A percentile compares a stretch with the other conserved stretches of the same genome.
These are phyloP conservation scores for Eucalyptus erythrocorys DNA, from an alignment of 345 rosid genomes.

Conservation along the genomic window DNA sequence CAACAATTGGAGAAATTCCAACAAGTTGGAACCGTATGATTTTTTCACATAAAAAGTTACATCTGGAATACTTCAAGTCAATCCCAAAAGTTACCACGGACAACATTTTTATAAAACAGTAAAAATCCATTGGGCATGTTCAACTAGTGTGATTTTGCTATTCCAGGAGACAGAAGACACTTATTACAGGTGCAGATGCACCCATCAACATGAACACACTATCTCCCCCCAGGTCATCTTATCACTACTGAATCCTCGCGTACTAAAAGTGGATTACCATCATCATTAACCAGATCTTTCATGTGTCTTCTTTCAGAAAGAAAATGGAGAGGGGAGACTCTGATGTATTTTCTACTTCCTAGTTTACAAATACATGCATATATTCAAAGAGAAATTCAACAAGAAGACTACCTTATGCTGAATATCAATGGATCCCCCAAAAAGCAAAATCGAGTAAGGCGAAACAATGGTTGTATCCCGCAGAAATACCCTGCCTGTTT, in stretches of 20 bases:
- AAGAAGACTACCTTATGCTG: conserved; percentile 68
- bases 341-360: neutral
- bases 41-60: neutral
- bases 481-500: conserved; percentile 72
- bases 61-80: neutral
- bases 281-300: neutral
- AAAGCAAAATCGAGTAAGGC: conserved; percentile 75
- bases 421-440: conserved; percentile 77
- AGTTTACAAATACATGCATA: neutral
- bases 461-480: conserved; percentile 79
- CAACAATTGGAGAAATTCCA: neutral
- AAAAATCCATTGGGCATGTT: neutral
- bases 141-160: neutral
- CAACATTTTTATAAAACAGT: neutral
- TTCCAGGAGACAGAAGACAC: neutral
- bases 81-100: neutral
- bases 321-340: neutral
- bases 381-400: neutral
- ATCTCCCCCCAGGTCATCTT: neutral
- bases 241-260: neutral
- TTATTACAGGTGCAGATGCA: neutral
- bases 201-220: neutral
- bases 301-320: neutral
- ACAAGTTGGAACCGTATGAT: neutral
- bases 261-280: neutral